Conservation (phyloP, 768 basidiomycete genomes). For the Naganishia kalamii region DNA sequence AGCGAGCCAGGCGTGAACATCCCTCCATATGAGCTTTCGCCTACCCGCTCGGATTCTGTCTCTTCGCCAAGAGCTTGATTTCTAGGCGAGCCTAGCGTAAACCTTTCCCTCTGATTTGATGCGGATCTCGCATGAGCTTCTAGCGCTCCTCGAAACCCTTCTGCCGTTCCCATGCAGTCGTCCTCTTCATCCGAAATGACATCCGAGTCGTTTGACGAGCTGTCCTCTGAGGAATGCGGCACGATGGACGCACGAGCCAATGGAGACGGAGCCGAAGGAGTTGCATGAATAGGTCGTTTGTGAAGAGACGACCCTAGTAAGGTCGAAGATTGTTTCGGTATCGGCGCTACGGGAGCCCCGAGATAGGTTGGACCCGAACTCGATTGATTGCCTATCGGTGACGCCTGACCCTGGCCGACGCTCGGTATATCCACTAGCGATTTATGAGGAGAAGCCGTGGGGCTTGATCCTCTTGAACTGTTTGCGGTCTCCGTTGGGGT, state of each 20-base stretch:
- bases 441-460: constrained; percentile 3
- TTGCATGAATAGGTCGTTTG: constrained; percentile 11
- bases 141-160: neutral
- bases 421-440: constrained; percentile 4
- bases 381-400: neutral
- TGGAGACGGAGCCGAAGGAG: constrained; percentile 2
- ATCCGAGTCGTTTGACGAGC: neutral
- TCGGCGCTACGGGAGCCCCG: neutral
- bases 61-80: neutral
- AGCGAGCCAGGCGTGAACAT: constrained; percentile 5
- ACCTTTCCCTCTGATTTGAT: neutral
- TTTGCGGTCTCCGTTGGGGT: constrained; percentile 8
- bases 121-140: neutral
- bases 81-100: neutral
- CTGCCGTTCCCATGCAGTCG: neutral
- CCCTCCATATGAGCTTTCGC: neutral
- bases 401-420: constrained; percentile 1
- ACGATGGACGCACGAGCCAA: constrained; percentile 4
- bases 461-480: neutral
- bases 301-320: neutral
- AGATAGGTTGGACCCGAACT: neutral
- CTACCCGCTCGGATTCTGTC: neutral
- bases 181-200: constrained; percentile 7
- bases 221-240: constrained; percentile 5
- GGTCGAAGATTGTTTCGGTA: neutral